Evolutionary conservation across 2,329 filamentous ascomycete genomes (phyloP), one percentile per base, ranked within the genome.

Genomic region (Colletotrichum graminicola): DNA sequence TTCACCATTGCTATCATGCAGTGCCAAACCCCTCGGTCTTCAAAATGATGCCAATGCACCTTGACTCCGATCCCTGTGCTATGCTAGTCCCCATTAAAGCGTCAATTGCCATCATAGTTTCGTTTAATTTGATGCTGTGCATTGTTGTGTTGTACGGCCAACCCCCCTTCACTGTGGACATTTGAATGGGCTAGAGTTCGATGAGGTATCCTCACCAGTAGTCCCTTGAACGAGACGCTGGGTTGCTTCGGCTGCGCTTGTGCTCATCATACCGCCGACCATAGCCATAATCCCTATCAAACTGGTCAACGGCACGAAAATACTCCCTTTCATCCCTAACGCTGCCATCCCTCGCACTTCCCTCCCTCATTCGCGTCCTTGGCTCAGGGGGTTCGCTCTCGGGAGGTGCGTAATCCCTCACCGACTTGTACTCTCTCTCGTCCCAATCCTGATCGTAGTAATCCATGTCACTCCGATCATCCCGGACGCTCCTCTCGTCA

Each of bases 181-280:
- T 32, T 2, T 26, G 5, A 18, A 16, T 12, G 10, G 14, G 23
- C 16, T 8, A 11, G 14, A 10, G 16, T 56, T 56, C 11, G 14
- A 2, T 7, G 18, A 6, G 26, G 1, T 5, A 11, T 41, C 3
- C 26, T 62, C 51, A 71, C 57, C 68, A 71, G 12, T 71, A 60
- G 1, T 39, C 49, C 36, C 64, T 67, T 18, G 64, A 57, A 12
- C 68, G 34, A 36, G 64, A 67, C 4, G 41, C 68, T 1, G 68
- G 68, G 49, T 67, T 71, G 45, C 68, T 71, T 29, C 43, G 65
- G 43, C 68, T 71, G n/a, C 68, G 68, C 2, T 41, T 71, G 8
- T 52, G 64, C 29, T 71, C 68, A 16, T 54, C 64, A 21, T 67
- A 62, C 36, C 43, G 64, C 4, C 65, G 23, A 6, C 59, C 69